Evolutionary conservation across 495 filamentous ascomycete species (phyloP), one percentile per base, ranked within the genome.

Genomic region (Penicillium bovifimosum): DNA sequence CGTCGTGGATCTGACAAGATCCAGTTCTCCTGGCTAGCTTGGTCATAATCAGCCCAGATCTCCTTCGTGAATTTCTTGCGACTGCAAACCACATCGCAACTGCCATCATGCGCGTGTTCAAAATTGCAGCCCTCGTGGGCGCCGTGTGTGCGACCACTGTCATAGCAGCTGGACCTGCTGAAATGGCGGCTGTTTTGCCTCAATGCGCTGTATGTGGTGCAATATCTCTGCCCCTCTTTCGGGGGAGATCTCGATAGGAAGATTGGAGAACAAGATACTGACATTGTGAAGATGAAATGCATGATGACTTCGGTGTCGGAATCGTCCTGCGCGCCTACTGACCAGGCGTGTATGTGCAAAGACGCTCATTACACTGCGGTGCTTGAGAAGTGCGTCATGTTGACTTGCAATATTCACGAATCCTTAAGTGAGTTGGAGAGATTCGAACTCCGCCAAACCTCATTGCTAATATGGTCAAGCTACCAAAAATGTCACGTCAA

Each of bases 401-500:
- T 35, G 2, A 61, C 41, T 16, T 70, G 67, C 48, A 63, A 55
- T 3, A 54, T 65, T 31, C 49, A 50, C 9, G 41, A 69, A 39
- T 61, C 61, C 5, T 35, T 68, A 39, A 61, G 65, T 68, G 52
- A 36, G 57, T 50, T 8, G 9, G 7, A 11, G 9, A 34, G n/a
- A 8, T 35, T 39, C 2, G 24, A 11, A 38, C 28, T 1, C 8
- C 16, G 3, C 5, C 7, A n/a, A 6, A 28, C 9, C 32, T 33
- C 20, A 1, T 8, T 6, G 17, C 35, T 53, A 18, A 52, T 35
- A 41, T 14, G 13, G 4, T 2, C 10, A 40, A 64, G 65, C 63
- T 18, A 68, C 67, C 7, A 70, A 66, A 60, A 70, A 70, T 55
- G 63, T 70, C 41, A 68, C 67, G 0, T 41, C 53, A 14, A 54